Base-by-base conservation (phyloP, 1,284 basidiomycete genomes). In the Exobasidium cylindrosporum region DNA sequence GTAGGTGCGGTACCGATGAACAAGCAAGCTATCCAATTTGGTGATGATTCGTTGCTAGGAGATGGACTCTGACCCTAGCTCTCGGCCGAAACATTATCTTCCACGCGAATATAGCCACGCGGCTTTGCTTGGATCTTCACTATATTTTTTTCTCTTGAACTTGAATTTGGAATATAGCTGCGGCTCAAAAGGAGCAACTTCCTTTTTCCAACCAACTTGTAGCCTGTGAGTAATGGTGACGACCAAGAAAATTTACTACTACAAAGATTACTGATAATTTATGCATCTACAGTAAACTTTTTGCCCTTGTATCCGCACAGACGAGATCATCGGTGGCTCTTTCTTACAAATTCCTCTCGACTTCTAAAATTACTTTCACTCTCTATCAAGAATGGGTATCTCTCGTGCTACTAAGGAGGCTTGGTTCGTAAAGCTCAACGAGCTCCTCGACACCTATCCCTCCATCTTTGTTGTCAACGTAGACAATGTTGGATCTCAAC, bases 401-500 rank as follows among this genome's bases (percentile, higher is more conserved):
- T 87, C 88, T 83, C 89, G 91, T 73, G 87, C 88, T 81, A 89
- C 92, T 80, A 97, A 97, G 86, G 89, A 90, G 78, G 73, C 87
- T 47, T 99, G 97, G 87, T 97, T 98, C 83, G 83, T 83, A 73
- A 96, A 95, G 85, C 88, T 98, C 83, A 91, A 89, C 85, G 89
- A 92, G 81, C 89, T 97, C 75, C 86, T 99, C 77, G 85, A 87
- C 83, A 88, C 90, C 82, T 96, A 91, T 83, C 91, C 81, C 92
- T 79, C 95, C 68, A 92, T 98, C 84, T 97, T 99, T 86, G 82
- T 98, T 72, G 95, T 97, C 85, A 97, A 97, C 84, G 92, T 98
- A 80, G 96, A 98, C 88, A 98, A 98, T 84, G 95, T 99, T 81
- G 92, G 92, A 66, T 97, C 94, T 68, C 96, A 97, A 86, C 96